These are phyloP conservation scores for Cucumis hystrix DNA, from an alignment of 306 rosid species.

Conservation along the genomic window DNA sequence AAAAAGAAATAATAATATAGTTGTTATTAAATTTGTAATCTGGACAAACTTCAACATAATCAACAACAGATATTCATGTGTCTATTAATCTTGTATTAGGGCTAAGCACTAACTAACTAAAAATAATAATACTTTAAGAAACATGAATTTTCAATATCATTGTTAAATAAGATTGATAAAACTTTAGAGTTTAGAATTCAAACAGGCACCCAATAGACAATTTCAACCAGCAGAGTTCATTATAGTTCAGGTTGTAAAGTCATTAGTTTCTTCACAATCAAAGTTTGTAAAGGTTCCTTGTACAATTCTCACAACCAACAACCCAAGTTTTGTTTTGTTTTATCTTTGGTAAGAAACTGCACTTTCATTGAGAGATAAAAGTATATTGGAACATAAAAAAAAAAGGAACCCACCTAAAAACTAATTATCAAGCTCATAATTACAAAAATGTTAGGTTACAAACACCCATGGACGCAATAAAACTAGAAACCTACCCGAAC, in stretches of 20 bases:
- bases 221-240: background rate
- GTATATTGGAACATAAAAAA: background rate
- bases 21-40: too few relatives aligned
- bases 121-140: too few relatives aligned
- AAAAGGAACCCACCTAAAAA: background rate
- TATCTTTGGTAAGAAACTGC: background rate
- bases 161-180: too few relatives aligned
- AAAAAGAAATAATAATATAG: too few relatives aligned
- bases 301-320: background rate
- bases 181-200: background rate
- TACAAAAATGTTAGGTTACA: background rate
- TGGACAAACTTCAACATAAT: too few relatives aligned
- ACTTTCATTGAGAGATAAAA: too few relatives aligned
- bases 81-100: too few relatives aligned
- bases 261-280: background rate
- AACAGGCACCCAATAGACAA: background rate
- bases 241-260: background rate
- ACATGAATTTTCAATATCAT: too few relatives aligned
- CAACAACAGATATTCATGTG: too few relatives aligned
- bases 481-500: background rate
- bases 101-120: too few relatives aligned
- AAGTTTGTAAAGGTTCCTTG: background rate
- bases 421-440: background rate
- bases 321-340: too few relatives aligned
- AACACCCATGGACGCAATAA: background rate